Base-by-base conservation (phyloP, 768 basidiomycete genomes). In the Vararia minispora region DNA sequence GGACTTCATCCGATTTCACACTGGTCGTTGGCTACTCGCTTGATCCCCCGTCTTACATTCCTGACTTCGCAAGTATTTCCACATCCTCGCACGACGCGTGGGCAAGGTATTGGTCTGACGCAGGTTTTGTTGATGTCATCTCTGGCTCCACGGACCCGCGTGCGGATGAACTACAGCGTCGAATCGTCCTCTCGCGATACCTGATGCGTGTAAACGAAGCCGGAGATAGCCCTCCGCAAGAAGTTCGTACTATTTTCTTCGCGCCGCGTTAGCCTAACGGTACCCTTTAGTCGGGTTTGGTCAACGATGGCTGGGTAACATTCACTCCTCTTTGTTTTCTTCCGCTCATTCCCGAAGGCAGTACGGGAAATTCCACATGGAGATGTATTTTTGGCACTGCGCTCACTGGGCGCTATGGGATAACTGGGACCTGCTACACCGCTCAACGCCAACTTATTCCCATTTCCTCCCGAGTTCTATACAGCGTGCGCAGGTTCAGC, bases 331-430 rank as follows among this genome's bases (percentile, higher is more conserved):
- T 20, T 20, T n/a, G 28, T 7, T 33, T 17, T 7, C 21, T 28
- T 22, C 28, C 39, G 32, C 27, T 40, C 29, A 22, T 3, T 11
- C 3, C 6, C 8, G 28, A 20, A 8, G 25, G 18, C 24, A 55
- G 48, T 49, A 46, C 44, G 71, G 72, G 37, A 75, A 75, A 56
- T 74, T 73, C 53, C 73, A 75, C 46, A 65, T 74, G 65, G 73
- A 76, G 46, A 68, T 71, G 71, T 69, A 64, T 47, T 75, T 71
- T 53, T 75, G 72, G 75, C 75, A 77, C 47, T 55, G 59, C 39
- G 62, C 61, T 5, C 74, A 77, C 48, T 76, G 72, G 72, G 71
- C 68, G 1, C 61, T 74, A 5, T 77, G 74, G 74, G 66, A 67
- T 46, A 71, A 74, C 52, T 72, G 69, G 70, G 66, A 72, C 42